These are phyloP conservation scores for Candida freyschussii DNA, from an alignment of 1,139 yeast genomes.

Conservation along the genomic window DNA sequence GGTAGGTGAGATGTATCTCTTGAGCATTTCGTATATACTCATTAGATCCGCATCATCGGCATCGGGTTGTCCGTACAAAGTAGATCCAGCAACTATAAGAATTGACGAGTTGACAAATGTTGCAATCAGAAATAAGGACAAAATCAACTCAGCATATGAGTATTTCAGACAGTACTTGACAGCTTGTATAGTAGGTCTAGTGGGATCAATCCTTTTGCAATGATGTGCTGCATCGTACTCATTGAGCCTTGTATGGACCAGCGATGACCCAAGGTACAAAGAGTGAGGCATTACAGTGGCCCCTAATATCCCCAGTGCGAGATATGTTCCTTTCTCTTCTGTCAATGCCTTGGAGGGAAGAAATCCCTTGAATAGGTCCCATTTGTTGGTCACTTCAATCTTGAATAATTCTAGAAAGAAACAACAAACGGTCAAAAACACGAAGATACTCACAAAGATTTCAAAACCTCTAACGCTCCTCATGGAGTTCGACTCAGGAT, in stretches of 20 bases:
- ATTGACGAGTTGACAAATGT: slow-evolving; percentile 83
- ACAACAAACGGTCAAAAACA: slow-evolving; percentile 78
- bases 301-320: slow-evolving; percentile 87
- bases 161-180: slow-evolving; percentile 64
- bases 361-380: slow-evolving; percentile 63
- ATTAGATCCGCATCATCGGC: slow-evolving; percentile 85
- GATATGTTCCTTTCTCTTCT: slow-evolving; percentile 75
- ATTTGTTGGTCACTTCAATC: slow-evolving; percentile 52
- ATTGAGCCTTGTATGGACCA: slow-evolving; percentile 83
- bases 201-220: slow-evolving; percentile 26
- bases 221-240: slow-evolving; percentile 68
- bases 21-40: slow-evolving; percentile 73
- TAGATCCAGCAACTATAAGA: slow-evolving; percentile 80
- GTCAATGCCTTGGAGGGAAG: slow-evolving; percentile 71
- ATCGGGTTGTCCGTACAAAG: slow-evolving; percentile 60
- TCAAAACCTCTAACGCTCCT: slow-evolving; percentile 77
- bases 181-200: slow-evolving; percentile 65
- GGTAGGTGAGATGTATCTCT: slow-evolving; percentile 72
- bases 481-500: slow-evolving; percentile 78
- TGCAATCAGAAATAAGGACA: slow-evolving; percentile 75
- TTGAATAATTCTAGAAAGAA: slow-evolving; percentile 75
- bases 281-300: slow-evolving; percentile 99
- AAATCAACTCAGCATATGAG: slow-evolving; percentile 70
- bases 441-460: slow-evolving; percentile 69
- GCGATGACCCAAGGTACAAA: slow-evolving; percentile 83